Evolutionary conservation across 306 rosid species (phyloP), one percentile per base, ranked within the genome.

Genomic region (Lathyrus sativus): DNA sequence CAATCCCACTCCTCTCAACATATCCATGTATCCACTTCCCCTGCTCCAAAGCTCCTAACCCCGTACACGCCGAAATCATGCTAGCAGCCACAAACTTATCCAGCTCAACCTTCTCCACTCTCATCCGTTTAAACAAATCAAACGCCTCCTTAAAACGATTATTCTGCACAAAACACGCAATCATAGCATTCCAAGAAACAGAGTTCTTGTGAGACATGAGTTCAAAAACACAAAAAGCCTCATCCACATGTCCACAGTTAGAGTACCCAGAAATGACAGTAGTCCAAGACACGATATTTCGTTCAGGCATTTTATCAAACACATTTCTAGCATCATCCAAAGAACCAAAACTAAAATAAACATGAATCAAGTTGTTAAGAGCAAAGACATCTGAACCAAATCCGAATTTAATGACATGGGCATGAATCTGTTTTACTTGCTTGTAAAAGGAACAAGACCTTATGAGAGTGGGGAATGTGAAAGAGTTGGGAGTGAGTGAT

Each of bases 1-100:
- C 29, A 50, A 50, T 50, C 56, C 56, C 56, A 49, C 28, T 49
- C 56, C 56, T 49, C 56, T 49, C 56, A 18, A 49, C 28, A 49
- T 18, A 49, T 3, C 56, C 56, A 49, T 49, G 56, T 49, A 49
- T 18, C 57, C 57, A 50, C 57, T 18, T 50, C 29, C 57, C 57
- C 11, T 9, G 57, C 57, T 18, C 7, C 57, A 50, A 50, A 18
- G 57, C 57, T 18, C 29, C 57, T 0, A 50, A 4, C 2, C 28
- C 57, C 7, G 29, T 50, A 50, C 57, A 50, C 10, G 57, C 57
- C 22, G 57, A 50, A 50, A 50, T 0, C 29, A 50, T 50, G 1
- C 57, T 50, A 9, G 57, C 29, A 50, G 57, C 57, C 57, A 50
- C 12, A 50, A 50, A 50, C 6, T 50, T 50, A 50, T 50, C 57